These are phyloP conservation scores for Bullera alba DNA, from an alignment of 768 basidiomycete species.

Conservation along the genomic window DNA sequence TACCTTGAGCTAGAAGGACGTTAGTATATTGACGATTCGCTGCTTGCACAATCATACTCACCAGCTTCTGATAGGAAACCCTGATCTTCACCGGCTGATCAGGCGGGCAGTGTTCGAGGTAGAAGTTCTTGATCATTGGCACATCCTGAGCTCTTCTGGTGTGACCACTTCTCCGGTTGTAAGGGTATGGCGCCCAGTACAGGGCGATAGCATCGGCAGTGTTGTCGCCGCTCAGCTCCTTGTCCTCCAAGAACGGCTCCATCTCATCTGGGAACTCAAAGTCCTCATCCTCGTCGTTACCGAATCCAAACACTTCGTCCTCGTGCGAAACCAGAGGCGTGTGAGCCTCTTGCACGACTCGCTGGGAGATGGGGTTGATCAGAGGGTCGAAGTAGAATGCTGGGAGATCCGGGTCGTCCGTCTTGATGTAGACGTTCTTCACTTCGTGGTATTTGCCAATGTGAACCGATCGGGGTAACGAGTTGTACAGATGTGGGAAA, in stretches of 20 bases:
- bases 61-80: constrained; percentile 95
- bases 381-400: constrained; percentile 99
- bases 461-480: constrained; percentile 85
- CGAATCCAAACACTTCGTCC: constrained; percentile 85
- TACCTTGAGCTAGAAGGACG: constrained; percentile 55
- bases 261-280: constrained; percentile 75
- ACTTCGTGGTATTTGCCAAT: constrained; percentile 80
- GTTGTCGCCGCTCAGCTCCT: constrained; percentile 74
- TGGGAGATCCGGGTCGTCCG: constrained; percentile 97
- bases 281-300: constrained; percentile 60
- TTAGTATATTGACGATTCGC: neutral
- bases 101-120: constrained; percentile 95
- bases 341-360: constrained; percentile 77
- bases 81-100: constrained; percentile 95
- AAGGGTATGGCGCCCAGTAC: constrained; percentile 98
- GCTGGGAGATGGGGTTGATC: constrained; percentile 93
- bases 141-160: constrained; percentile 93
- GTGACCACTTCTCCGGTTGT: constrained; percentile 80
- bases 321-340: constrained; percentile 77
- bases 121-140: constrained; percentile 96
- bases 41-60: constrained; percentile 45
- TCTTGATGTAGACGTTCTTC: constrained; percentile 98
- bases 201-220: constrained; percentile 95
- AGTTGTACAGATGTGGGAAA: constrained; percentile 98
- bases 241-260: constrained; percentile 71